These are phyloP conservation scores for Nicotiana undulata DNA, from an alignment of 257 asterid genomes.

Conservation along the genomic window DNA sequence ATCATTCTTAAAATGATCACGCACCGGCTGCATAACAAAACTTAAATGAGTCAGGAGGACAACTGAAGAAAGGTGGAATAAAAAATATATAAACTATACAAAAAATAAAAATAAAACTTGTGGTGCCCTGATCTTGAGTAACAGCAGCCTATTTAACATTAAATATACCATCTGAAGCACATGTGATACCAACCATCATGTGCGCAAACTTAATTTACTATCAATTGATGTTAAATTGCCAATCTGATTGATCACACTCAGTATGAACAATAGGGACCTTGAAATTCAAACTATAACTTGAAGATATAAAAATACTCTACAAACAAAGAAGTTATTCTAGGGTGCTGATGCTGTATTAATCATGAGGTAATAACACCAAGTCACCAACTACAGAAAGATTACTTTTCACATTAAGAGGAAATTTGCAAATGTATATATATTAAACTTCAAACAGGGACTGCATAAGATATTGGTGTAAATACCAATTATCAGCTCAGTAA, in stretches of 20 bases:
- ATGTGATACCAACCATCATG: neutral
- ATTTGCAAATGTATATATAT: neutral
- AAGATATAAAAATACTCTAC: neutral
- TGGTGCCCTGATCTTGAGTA: neutral
- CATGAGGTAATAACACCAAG: neutral
- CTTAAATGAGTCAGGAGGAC: neutral
- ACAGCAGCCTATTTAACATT: neutral
- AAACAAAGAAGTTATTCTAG: neutral
- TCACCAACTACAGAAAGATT: neutral
- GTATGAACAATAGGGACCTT: neutral
- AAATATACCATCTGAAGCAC: neutral
- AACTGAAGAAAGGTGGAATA: neutral
- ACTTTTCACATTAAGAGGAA: neutral
- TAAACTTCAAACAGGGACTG: neutral
- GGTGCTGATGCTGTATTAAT: neutral
- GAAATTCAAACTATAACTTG: neutral
- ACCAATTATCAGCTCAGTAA: neutral
- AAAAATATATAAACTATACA: neutral
- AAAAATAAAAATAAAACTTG: neutral
- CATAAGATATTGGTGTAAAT: neutral
- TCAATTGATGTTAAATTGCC: neutral
- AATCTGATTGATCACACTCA: neutral
- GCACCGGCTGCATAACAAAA: conserved; percentile 52
- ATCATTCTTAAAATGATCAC: conserved; percentile 69
- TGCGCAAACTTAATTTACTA: neutral